Evolutionary conservation across 2,329 filamentous ascomycete genomes (phyloP), one percentile per base, ranked within the genome.

Genomic region (Alternaria brassicicola): DNA sequence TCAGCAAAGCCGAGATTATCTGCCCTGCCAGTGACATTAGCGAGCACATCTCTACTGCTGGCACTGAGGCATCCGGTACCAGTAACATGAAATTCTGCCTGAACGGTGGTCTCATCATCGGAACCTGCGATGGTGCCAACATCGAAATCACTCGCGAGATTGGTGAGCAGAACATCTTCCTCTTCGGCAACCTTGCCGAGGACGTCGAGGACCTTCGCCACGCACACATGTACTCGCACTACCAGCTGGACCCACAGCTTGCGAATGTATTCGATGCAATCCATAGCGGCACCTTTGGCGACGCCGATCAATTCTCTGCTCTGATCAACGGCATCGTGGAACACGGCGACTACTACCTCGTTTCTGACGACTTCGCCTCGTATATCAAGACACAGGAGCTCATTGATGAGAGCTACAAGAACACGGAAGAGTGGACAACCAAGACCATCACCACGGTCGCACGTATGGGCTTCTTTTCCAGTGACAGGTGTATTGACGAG

Each of bases 41-140:
- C 79, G 95, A 99, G 82, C 95, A 99, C 78, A 99, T 99, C 73
- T 98, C 95, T 2, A 99, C 95, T 23, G 95, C 95, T 35, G 95
- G 95, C 48, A 99, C 95, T 1, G 95, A 99, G 70, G 88, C 86
- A 25, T 87, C 84, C 64, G 94, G 94, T 63, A 97, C 93, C 12
- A 96, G 92, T 73, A 99, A 99, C 86, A 99, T 99, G 95, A 99
- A 99, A 80, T 99, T 99, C 78, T 95, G 97, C 13, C 85, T 99
- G 72, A 99, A 98, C 72, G 95, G 95, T 64, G 95, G 95, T 64
- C 83, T 99, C 61, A 96, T 99, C 73, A 99, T 99, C 69, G 95
- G 95, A 69, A 99, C 95, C 19, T 97, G 94, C 76, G 95, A 99
- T 73, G 95, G 95, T 75, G 95, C 95, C 63, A 99, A 99, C 74